Evolutionary conservation across 2,329 filamentous ascomycete species (phyloP), one percentile per base, ranked within the genome.

Genomic region (Lojkania enalia): DNA sequence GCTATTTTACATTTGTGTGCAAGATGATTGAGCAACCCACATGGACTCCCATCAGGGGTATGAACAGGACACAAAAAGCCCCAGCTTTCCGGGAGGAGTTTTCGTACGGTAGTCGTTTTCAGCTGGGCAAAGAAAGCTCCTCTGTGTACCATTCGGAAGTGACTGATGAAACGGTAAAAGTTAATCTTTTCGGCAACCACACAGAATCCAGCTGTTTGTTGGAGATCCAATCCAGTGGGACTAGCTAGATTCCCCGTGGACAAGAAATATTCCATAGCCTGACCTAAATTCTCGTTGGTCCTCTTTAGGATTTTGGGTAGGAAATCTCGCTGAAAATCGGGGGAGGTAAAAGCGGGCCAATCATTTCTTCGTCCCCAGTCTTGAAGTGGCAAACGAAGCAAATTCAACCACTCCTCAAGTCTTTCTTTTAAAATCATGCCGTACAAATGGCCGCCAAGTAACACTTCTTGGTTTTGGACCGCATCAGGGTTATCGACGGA

Each of bases 151-250:
- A 96, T 96, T 57, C 94, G 87, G 80, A 99, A 99, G 71, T 99
- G 94, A 71, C 89, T 94, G 74, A 99, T 95, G 75, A 97, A 99
- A 61, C 94, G 89, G 63, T 95, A 84, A 69, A 97, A 99, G 75
- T 99, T 99, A 67, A 99, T 92, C 79, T 97, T 97, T 69, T 99
- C 94, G 2, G 94, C 94, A 39, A 97, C 91, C 39, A 99, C 90
- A 0, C 90, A 95, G 71, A 95, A 99, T 51, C 94, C 94, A 11
- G 92, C 94, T 0, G 87, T 86, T 71, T 99, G 94, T 66, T 97
- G 94, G 62, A 96, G 72, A 78, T 99, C 94, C 30, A 99, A 79
- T 54, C 94, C 94, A 20, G 89, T 95, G 12, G 89, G 85, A 76
- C 89, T 95, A 63, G 90, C 84, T 35, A 99, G 76, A 63, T 99